Conservation (phyloP, 129 eudicot genomes). For the Chrysanthemum lavandulifolium region DNA sequence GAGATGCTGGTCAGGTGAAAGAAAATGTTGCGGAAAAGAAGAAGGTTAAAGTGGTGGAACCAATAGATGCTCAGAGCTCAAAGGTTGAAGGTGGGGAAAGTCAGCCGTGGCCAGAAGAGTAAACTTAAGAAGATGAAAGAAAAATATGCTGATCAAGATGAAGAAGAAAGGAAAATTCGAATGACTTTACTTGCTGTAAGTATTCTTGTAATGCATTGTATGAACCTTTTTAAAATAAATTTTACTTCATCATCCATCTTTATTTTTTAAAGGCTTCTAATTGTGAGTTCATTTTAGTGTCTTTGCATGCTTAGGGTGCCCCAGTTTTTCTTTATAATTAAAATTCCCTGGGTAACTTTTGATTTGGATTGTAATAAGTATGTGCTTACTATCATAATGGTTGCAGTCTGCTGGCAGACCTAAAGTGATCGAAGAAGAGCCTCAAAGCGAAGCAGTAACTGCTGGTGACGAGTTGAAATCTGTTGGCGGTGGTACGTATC, state of each 20-base stretch:
- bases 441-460: constrained; percentile 34
- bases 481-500: constrained; percentile 60
- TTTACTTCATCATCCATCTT: too few relatives aligned
- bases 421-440: constrained; percentile 39
- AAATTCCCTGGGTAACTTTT: background rate
- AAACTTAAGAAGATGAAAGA: constrained; percentile 97
- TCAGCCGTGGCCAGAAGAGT: constrained; percentile 82
- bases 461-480: constrained; percentile 31
- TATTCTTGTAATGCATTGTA: constrained; percentile 17
- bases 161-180: constrained; percentile 83
- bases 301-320: background rate
- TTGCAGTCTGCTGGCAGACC: constrained; percentile 87
- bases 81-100: constrained; percentile 61
- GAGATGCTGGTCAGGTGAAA: constrained; percentile 31
- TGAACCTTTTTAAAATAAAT: background rate
- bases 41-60: constrained; percentile 22
- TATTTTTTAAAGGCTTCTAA: background rate
- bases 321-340: background rate
- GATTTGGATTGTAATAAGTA: background rate
- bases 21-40: constrained; percentile 30
- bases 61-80: constrained; percentile 39
- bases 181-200: constrained; percentile 95
- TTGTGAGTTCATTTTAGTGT: background rate
- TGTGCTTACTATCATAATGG: constrained; percentile 17
- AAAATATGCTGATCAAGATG: constrained; percentile 94